Evolutionary conservation across 176 grass and related monocot species (phyloP).

Genomic region (Musa troglodytarum): DNA sequence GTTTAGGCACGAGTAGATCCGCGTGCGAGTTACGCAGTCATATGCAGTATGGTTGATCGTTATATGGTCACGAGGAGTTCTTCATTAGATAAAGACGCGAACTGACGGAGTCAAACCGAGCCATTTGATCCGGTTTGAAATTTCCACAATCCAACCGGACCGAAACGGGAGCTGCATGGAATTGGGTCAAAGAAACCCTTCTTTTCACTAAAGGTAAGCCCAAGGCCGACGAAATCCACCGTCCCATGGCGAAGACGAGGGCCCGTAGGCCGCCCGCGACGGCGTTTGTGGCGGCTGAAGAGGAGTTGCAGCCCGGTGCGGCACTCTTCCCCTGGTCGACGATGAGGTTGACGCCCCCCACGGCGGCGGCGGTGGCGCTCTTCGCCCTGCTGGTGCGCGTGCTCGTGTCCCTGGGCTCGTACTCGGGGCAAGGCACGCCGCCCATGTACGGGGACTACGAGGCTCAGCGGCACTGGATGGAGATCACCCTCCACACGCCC

Average conservation of each 20-base stretch:
- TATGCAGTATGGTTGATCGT: not conserved
- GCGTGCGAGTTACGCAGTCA: not conserved
- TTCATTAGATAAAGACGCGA: too few relatives aligned
- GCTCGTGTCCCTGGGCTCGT: conserved; percentile 74
- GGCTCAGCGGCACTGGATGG: conserved; percentile 98
- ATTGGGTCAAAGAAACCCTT: not conserved
- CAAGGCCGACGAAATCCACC: not conserved
- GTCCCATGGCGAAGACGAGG: conserved; percentile 34
- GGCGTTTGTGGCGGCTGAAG: conserved; percentile 1
- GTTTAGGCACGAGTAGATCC: not conserved
- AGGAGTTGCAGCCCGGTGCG: not conserved
- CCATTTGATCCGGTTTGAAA: not conserved
- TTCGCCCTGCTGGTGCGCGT: conserved; percentile 64
- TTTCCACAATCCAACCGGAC: too few relatives aligned
- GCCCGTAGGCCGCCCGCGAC: conserved; percentile 15
- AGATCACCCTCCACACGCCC: conserved; percentile 78
- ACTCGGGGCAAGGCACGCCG: conserved; percentile 62
- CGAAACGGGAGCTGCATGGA: not conserved
- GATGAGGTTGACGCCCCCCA: conserved; percentile 24
- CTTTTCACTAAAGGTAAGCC: not conserved
- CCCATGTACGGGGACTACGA: conserved; percentile 92
- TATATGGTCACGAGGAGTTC: too few relatives aligned
- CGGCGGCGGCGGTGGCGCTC: conserved; percentile 40
- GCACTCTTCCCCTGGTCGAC: conserved; percentile 31
- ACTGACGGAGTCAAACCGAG: not conserved